Base-by-base conservation (phyloP, 2,329 filamentous ascomycete species). In the Alternaria sp. region DNA sequence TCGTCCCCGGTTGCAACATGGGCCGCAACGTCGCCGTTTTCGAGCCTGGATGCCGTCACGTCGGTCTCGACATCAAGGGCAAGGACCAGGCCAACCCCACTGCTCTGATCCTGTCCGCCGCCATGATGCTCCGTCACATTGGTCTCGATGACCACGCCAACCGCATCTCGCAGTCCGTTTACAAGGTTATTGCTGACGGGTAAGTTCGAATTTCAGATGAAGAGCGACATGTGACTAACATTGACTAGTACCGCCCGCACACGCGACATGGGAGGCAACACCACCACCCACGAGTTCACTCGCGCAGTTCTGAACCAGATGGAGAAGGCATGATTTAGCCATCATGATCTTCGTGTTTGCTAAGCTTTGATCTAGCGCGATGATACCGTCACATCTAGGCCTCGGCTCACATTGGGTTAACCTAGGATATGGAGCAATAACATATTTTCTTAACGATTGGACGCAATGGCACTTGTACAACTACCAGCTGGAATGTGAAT, bases 1-100 rank as follows among this genome's bases (percentile, higher is more conserved):
- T 99, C 72, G 96, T 99, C 47, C 96, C 96, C 64, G 96, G 96
- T 77, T 97, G 94, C 89, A 99, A 98, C 88, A 99, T 99, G 94
- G 96, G 96, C 79, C 93, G 96, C 73, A 94, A 99, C 72, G 93
- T 98, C 61, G 96, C 96, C 75, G 93, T 99, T 72, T 99, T 99
- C 83, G 96, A 99, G 88, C 96, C 96, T 65, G 96, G 96, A 71
- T 99, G 96, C 90, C 92, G 96, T 84, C 96, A 99, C 88, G 96
- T 99, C 80, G 96, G 96, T 84, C 91, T 99, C 54, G 96, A 99
- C 82, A 99, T 99, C 86, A 94, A 98, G 90, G 96, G 96, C 87
- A 97, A 97, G 88, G 94, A 97, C 84, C 94, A 98, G 87, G 96
- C 96, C 71, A 99, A 99, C 88, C 96, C 96, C 58, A 97, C 94